Evolutionary conservation across 306 rosid species (phyloP), one percentile per base, ranked within the genome.

Genomic region (Abrus precatorius): DNA sequence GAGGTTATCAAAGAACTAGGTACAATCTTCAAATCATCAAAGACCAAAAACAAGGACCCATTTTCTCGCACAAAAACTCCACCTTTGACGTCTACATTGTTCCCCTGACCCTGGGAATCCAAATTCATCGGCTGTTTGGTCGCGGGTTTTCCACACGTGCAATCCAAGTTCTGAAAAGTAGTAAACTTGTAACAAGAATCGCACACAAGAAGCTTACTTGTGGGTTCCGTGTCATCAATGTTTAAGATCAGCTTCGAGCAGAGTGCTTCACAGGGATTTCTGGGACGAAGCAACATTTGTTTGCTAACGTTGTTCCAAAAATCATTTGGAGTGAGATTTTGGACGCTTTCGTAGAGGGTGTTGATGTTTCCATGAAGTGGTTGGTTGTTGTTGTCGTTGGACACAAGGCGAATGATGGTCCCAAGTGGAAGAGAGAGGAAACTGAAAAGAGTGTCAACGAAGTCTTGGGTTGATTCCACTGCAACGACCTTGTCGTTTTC

Each of bases 401-500:
- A 0, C 0, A 75, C 1, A 4, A 82, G 81, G 53, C 72, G 76
- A 68, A 75, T 75, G 71, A 82, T 75, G 72, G 85, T 82, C 56
- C 1, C 81, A 0, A 75, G 76, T 34, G 85, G 85, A 49, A 82
- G 77, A n/a, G 81, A 66, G 0, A 82, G 77, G 72, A 82, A 82
- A 10, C 81, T 82, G 85, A 75, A 82, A 56, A 82, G 77, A 29
- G 80, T 75, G 72, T 82, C 85, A 0, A 82, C 50, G 47, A 82
- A 82, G 43, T 82, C 55, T 30, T 69, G 20, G 1, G 81, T 48
- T 36, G 85, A 6, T 75, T 82, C 85, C 0, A 76, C 28, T 0
- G n/a, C 64, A 10, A 82, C 49, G 0, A 82, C 81, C n/a, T 75
- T 57, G 72, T 75, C 67, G 47, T 1, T 48, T 59, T 75, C 12